Evolutionary conservation across 768 basidiomycete genomes (phyloP).

Genomic region (Naematelia aurantialba): DNA sequence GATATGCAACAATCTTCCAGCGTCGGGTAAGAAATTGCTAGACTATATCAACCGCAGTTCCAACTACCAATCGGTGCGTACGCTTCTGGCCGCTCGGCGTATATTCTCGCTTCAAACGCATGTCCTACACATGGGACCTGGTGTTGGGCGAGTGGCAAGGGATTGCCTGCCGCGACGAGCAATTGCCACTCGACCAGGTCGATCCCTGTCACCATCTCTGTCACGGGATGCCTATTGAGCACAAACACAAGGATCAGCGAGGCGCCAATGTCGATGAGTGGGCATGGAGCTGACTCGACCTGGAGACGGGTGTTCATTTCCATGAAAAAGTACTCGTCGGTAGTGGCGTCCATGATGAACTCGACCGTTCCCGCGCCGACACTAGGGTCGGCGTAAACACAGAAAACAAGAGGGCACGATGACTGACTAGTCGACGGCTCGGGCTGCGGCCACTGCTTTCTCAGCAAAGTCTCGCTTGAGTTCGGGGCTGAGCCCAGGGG

Average conservation of each 20-base stretch:
- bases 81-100: slow-evolving; percentile 90
- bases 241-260: background rate
- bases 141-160: slow-evolving; percentile 70
- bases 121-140: slow-evolving; percentile 83
- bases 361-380: slow-evolving; percentile 53
- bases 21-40: slow-evolving; percentile 81
- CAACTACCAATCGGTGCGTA: slow-evolving; percentile 16
- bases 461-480: slow-evolving; percentile 73
- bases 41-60: background rate
- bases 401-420: background rate
- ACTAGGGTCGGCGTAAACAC: slow-evolving; percentile 11
- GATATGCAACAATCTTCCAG: slow-evolving; percentile 73
- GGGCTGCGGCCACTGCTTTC: slow-evolving; percentile 88
- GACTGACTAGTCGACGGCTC: slow-evolving; percentile 69
- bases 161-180: slow-evolving; percentile 82
- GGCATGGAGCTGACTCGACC: background rate
- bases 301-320: slow-evolving; percentile 64
- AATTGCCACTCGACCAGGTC: slow-evolving; percentile 96
- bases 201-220: slow-evolving; percentile 89
- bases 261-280: background rate
- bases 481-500: slow-evolving; percentile 76
- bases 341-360: slow-evolving; percentile 93
- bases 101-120: slow-evolving; percentile 91
- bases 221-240: slow-evolving; percentile 67
- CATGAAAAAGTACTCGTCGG: slow-evolving; percentile 85